Evolutionary conservation across 345 rosid genomes (phyloP).

Genomic region (Citrus hindsii): DNA sequence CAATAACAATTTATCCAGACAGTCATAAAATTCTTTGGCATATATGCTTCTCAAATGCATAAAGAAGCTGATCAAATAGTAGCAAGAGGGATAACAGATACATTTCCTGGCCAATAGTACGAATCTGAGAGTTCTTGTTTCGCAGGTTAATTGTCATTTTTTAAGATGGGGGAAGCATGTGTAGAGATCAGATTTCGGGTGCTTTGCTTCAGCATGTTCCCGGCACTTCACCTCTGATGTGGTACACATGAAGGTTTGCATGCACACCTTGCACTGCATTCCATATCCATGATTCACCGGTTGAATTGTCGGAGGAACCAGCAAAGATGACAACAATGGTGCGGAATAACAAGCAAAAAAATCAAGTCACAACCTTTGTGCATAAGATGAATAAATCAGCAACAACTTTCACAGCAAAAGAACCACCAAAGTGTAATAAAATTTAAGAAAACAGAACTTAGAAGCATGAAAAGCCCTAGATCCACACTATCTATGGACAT

Average conservation of each 20-base stretch:
- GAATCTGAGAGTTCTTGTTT: background rate
- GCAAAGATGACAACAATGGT: background rate
- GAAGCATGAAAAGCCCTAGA: background rate
- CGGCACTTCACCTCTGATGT: slow-evolving; percentile 40
- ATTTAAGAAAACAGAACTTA: no score
- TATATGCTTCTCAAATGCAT: background rate
- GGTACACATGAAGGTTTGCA: slow-evolving; percentile 40
- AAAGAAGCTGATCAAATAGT: background rate
- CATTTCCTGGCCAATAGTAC: background rate
- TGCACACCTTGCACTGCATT: slow-evolving; percentile 45
- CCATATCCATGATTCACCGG: slow-evolving; percentile 3
- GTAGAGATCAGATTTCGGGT: slow-evolving; percentile 27
- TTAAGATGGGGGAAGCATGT: slow-evolving; percentile 42
- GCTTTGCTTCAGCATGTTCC: slow-evolving; percentile 46
- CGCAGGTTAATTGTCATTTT: slow-evolving; percentile 20
- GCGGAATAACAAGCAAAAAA: background rate
- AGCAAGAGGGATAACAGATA: background rate
- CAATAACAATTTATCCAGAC: background rate
- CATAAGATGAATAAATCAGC: background rate
- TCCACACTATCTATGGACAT: background rate
- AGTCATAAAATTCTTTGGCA: background rate
- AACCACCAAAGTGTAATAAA: no score
- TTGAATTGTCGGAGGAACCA: background rate
- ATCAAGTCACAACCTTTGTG: slow-evolving; percentile 11
- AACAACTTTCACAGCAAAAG: background rate